Percentiles rank a stretch among this genome's conserved stretches.
phyloP scores from a whole-genome alignment of 2,329 filamentous ascomycete species.

The Nemania diffusa region DNA sequence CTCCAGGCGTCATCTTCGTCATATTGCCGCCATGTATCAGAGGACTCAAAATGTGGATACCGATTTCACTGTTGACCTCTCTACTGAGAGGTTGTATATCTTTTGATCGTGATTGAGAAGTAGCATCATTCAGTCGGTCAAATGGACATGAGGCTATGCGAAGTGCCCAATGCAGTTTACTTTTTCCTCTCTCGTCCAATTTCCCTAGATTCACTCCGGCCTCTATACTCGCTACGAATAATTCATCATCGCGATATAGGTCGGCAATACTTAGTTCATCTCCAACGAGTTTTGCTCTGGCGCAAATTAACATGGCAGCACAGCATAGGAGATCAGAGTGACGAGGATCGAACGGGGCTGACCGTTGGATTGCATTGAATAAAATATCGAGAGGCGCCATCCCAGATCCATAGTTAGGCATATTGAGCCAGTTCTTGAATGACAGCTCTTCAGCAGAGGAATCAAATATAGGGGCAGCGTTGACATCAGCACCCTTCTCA shows the following conservation, averaged over 20 bases:
- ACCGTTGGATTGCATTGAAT: background rate
- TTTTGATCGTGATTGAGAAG: background rate
- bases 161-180: background rate
- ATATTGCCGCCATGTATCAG: no score
- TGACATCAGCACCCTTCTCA: constrained; percentile 9
- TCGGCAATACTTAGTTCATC: constrained; percentile 3
- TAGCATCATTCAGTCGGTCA: background rate
- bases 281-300: constrained; percentile 9
- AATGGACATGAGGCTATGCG: background rate
- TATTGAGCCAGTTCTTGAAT: background rate
- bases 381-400: background rate
- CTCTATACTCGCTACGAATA: background rate
- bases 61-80: constrained; percentile 4
- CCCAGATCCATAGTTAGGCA: background rate
- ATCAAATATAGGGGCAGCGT: constrained; percentile 9
- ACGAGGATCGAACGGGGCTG: no score
- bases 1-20: background rate
- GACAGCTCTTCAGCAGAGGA: background rate
- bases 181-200: background rate
- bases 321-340: background rate
- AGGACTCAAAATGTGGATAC: no score
- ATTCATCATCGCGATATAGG: background rate
- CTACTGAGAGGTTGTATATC: background rate
- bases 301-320: constrained; percentile 4
- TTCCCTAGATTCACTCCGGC: constrained; percentile 5